Percentiles rank a stretch among this genome's conserved stretches.
Conservation (phyloP, 2,329 filamentous ascomycete species). For the Xylariaceae sp. region DNA sequence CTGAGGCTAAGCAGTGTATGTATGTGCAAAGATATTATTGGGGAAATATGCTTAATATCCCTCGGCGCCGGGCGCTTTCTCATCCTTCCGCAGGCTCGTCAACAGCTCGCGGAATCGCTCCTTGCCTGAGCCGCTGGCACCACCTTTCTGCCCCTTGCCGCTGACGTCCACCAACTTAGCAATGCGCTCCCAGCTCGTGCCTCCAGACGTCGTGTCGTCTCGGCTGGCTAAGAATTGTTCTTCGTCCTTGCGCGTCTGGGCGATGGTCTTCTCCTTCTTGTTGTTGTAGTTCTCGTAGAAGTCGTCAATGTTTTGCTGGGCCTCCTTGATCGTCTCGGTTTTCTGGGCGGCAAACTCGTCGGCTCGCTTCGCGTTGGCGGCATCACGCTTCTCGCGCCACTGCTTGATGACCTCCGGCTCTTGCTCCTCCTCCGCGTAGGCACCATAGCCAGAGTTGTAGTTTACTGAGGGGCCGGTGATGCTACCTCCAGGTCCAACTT, state of each 20-base stretch:
- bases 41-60: conserved; percentile 56
- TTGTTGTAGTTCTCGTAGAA: conserved; percentile 99
- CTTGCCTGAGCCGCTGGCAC: conserved; percentile 90
- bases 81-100: conserved; percentile 87
- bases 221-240: conserved; percentile 89
- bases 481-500: conserved; percentile 75
- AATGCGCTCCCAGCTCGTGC: conserved; percentile 98
- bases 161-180: conserved; percentile 97
- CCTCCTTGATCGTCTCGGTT: conserved; percentile 84
- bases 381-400: conserved; percentile 91
- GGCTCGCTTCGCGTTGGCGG: conserved; percentile 81
- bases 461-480: conserved; percentile 77
- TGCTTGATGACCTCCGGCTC: conserved; percentile 88
- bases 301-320: conserved; percentile 94
- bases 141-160: conserved; percentile 87
- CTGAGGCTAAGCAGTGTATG: conserved; percentile 18
- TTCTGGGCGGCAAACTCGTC: conserved; percentile 85
- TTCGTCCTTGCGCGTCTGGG: conserved; percentile 88
- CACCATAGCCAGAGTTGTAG: conserved; percentile 68
- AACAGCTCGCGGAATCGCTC: conserved; percentile 94
- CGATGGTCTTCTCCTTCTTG: conserved; percentile 93
- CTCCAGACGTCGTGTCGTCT: conserved; percentile 92
- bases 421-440: conserved; percentile 70
- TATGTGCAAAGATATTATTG: conserved; percentile 28
- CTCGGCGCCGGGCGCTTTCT: conserved; percentile 76